phyloP scores from a whole-genome alignment of 2,329 filamentous ascomycete species.

The Trichoderma brevicompactum region DNA sequence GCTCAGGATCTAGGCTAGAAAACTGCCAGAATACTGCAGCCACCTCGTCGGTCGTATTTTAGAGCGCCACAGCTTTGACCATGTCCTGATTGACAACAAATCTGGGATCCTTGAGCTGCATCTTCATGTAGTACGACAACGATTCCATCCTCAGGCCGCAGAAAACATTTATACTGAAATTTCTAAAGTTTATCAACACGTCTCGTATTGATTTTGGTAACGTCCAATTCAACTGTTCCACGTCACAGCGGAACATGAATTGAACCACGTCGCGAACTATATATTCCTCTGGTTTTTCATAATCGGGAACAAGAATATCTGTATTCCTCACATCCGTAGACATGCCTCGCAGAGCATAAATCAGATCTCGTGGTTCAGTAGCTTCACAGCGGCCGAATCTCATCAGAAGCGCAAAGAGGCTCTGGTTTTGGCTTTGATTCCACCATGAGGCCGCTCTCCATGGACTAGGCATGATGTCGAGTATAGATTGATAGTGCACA shows the following conservation, averaged over 20 bases:
- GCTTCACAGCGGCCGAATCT: neutral
- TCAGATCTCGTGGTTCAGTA: neutral
- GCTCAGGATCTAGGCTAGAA: no score
- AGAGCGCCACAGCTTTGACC: no score
- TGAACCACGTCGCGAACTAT: neutral
- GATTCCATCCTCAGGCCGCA: no score
- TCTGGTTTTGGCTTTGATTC: neutral
- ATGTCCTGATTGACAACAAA: no score
- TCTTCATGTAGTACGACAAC: no score
- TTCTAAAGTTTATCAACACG: no score
- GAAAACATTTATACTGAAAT: no score
- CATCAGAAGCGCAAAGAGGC: neutral
- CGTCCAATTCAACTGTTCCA: neutral
- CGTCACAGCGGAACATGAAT: neutral
- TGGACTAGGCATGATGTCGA: slow-evolving; percentile 7
- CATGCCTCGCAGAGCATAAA: neutral
- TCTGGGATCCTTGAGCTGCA: no score
- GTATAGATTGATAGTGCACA: neutral
- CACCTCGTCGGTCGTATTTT: no score
- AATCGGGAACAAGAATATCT: neutral
- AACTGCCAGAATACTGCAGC: no score
- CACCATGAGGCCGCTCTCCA: slow-evolving; percentile 3
- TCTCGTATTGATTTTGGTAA: no score
- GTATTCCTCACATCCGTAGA: neutral
- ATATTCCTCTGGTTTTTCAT: neutral